Conservation (phyloP, 208 protist species). For the Vickermania ingenoplastis region DNA sequence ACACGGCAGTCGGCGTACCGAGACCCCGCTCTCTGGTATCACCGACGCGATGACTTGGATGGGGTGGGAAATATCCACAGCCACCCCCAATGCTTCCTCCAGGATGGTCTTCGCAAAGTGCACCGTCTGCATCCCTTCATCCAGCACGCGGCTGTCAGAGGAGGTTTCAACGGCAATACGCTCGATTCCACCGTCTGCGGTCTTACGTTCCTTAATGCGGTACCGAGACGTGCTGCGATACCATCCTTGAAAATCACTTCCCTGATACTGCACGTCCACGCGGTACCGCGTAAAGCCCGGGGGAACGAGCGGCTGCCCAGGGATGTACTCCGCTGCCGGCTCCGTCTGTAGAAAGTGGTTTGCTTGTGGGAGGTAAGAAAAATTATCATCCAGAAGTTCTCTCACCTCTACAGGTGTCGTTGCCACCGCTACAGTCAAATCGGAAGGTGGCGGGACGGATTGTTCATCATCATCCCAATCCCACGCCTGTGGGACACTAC, state of each 20-base stretch:
- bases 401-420: conserved; percentile 20
- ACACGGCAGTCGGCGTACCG: conserved; percentile 68
- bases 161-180: neutral
- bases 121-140: conserved; percentile 13
- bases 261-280: conserved; percentile 85
- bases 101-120: conserved; percentile 45
- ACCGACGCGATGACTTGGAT: conserved; percentile 50
- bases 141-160: neutral
- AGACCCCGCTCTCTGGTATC: conserved; percentile 73
- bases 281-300: conserved; percentile 79
- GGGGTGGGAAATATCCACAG: conserved; percentile 39
- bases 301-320: conserved; percentile 71
- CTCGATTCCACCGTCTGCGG: conserved; percentile 9
- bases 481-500: neutral
- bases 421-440: neutral
- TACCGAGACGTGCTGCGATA: conserved; percentile 51
- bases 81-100: conserved; percentile 76
- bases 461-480: conserved; percentile 13
- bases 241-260: conserved; percentile 82
- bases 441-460: neutral
- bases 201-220: conserved; percentile 6
- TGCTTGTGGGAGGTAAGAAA: conserved; percentile 47
- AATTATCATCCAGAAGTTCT: conserved; percentile 75
- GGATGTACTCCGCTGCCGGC: conserved; percentile 40
- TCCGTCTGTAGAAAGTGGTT: conserved; percentile 6